Percentiles rank a stretch among this genome's conserved stretches.
Conservation (phyloP, 2,329 filamentous ascomycete genomes). For the Alternaria rosae region DNA sequence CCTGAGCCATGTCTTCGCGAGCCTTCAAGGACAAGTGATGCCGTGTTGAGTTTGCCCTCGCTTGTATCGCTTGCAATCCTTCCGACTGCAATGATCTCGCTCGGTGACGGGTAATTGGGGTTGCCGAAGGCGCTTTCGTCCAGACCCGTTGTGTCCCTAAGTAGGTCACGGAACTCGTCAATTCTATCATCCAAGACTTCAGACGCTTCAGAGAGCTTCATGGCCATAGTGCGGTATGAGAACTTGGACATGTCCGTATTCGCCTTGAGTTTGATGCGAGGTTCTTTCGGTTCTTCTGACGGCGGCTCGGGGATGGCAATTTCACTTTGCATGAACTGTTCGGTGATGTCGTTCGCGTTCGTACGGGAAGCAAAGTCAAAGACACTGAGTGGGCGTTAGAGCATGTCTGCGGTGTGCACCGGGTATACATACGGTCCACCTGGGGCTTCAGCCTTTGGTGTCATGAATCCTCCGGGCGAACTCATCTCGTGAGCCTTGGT, state of each 20-base stretch:
- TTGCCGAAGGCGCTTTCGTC: conserved; percentile 86
- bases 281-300: conserved; percentile 73
- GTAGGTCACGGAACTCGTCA: conserved; percentile 80
- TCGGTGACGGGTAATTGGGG: conserved; percentile 82
- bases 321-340: conserved; percentile 78
- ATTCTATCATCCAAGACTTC: conserved; percentile 95
- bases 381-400: conserved; percentile 50
- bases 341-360: conserved; percentile 81
- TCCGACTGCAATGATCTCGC: conserved; percentile 87
- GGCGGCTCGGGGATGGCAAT: conserved; percentile 72
- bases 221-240: conserved; percentile 88
- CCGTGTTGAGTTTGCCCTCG: conserved; percentile 86
- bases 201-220: conserved; percentile 92
- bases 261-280: conserved; percentile 83
- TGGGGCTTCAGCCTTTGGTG: conserved; percentile 45
- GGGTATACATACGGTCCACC: conserved; percentile 49
- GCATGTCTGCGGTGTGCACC: background rate
- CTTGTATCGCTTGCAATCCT: conserved; percentile 86
- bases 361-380: conserved; percentile 76
- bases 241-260: conserved; percentile 91
- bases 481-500: conserved; percentile 53
- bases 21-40: conserved; percentile 87
- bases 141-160: conserved; percentile 76
- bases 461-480: conserved; percentile 57
- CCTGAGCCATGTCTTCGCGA: conserved; percentile 85